Conservation (phyloP, 768 basidiomycete genomes). For the Lactifluus subvellereus region DNA sequence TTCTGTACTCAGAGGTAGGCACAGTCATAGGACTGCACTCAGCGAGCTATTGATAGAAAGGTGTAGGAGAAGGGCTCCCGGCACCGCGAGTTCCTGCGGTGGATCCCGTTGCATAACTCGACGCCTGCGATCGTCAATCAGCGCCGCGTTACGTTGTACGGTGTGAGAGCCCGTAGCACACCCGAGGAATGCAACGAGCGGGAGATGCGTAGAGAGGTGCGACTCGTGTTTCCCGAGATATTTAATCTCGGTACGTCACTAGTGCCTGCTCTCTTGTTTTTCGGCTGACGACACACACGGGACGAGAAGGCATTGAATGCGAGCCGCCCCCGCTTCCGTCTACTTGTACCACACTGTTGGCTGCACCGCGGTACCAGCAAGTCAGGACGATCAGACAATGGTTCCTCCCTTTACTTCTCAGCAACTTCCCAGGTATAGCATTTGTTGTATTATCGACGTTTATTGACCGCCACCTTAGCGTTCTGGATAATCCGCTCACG, state of each 20-base stretch:
- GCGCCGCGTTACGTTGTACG: conserved; percentile 64
- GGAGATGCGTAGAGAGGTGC: conserved; percentile 65
- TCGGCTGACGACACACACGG: not conserved
- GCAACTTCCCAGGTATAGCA: conserved; percentile 41
- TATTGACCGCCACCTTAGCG: not conserved
- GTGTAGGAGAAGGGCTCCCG: conserved; percentile 46
- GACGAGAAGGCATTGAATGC: not conserved
- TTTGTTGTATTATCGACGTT: not conserved
- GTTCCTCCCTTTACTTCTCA: conserved; percentile 66
- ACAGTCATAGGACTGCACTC: not conserved
- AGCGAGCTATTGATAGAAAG: not conserved
- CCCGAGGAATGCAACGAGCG: conserved; percentile 67
- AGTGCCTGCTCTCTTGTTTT: not conserved
- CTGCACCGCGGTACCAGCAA: conserved; percentile 68
- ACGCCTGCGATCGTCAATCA: conserved; percentile 59
- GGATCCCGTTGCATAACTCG: conserved; percentile 62
- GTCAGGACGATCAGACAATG: conserved; percentile 63
- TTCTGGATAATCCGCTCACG: conserved; percentile 9
- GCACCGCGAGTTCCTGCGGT: conserved; percentile 63
- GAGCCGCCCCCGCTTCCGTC: conserved; percentile 26
- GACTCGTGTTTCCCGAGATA: conserved; percentile 55
- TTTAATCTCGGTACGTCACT: conserved; percentile 35
- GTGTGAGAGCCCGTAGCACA: conserved; percentile 59
- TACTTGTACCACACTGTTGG: conserved; percentile 43
- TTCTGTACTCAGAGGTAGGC: conserved; percentile 49